Base-by-base conservation (phyloP, 23 red algal genomes). In the Gracilaria gracilis region DNA sequence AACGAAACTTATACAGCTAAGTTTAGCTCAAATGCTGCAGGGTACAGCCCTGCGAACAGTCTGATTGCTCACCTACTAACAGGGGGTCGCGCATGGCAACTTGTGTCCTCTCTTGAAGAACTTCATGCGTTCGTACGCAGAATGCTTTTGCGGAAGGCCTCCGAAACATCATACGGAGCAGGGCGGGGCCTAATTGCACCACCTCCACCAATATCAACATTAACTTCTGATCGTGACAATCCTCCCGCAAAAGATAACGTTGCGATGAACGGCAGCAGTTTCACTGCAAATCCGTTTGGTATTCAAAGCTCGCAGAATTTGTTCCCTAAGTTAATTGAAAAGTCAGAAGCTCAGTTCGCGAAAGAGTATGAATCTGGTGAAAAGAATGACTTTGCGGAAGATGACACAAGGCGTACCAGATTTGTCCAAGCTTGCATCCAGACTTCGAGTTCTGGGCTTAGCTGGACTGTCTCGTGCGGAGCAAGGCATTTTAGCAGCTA, bases 21-120 rank as follows among this genome's bases (percentile, higher is more conserved):
- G 15, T 88, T 35, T 36, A 88, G 36, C 29, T 78, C 67, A 25
- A 73, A 71, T 17, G 87, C 75, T 57, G 58, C 87, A 23, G 87
- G 87, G 28, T 93, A 93, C 64, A 67, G 75, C 51, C 91, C 91
- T 33, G 65, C 81, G 55, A 83, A 79, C 2, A 50, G 35, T 61
- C 47, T 93, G 67, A 59, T 93, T 31, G 80, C 81, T 24, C 81
- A 85, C 20, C 48, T 93, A 32, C 80, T 93, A 57, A 86, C 79
- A 17, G 91, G 91, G 0, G 91, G 91, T 40, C 81, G 72, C 4
- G 91, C 82, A 27, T 93, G 91, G 91, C 91, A 93, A 54, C 39
- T 76, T 32, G 5, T 86, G 19, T 49, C 91, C 23, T 80, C 81
- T 17, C 61, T 93, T 16, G 80, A 80, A 34, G 91, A 73, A 33